These are phyloP conservation scores for Penicillium sp. DNA, from an alignment of 2,329 filamentous ascomycete species.

Conservation along the genomic window DNA sequence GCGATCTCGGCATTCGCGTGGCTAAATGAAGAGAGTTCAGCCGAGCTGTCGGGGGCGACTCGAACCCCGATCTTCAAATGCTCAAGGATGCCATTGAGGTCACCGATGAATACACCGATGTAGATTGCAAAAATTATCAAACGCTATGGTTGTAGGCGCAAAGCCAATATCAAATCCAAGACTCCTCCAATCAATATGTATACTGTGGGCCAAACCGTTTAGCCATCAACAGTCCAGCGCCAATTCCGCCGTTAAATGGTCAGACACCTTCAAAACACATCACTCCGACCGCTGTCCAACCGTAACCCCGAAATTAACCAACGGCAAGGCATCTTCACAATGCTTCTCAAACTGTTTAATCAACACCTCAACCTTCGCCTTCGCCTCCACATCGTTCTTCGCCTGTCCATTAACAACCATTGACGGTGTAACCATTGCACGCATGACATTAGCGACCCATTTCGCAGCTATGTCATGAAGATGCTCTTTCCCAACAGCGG, in stretches of 20 bases:
- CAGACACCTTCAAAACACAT: background rate
- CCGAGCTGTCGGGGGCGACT: background rate
- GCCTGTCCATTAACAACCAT: conserved; percentile 15
- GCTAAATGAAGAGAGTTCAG: background rate
- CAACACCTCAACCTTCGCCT: conserved; percentile 9
- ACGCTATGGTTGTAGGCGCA: background rate
- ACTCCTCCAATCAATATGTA: background rate
- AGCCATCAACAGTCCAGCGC: background rate
- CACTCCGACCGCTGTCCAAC: conserved; percentile 14
- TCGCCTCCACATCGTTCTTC: conserved; percentile 3
- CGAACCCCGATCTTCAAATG: background rate
- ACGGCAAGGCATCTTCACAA: conserved; percentile 10
- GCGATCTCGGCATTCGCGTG: too few species aligned
- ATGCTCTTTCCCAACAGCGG: conserved; percentile 10
- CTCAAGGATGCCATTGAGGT: background rate
- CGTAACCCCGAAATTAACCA: conserved; percentile 20
- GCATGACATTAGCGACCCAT: conserved; percentile 19
- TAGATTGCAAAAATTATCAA: background rate
- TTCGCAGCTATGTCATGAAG: conserved; percentile 9
- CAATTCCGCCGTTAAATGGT: background rate
- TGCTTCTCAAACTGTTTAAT: conserved; percentile 18
- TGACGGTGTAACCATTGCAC: conserved; percentile 11
- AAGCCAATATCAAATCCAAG: background rate
- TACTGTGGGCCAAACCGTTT: background rate
- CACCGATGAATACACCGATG: background rate